Base-by-base conservation (phyloP, 495 filamentous ascomycete genomes). In the Geopyxis carbonaria region DNA sequence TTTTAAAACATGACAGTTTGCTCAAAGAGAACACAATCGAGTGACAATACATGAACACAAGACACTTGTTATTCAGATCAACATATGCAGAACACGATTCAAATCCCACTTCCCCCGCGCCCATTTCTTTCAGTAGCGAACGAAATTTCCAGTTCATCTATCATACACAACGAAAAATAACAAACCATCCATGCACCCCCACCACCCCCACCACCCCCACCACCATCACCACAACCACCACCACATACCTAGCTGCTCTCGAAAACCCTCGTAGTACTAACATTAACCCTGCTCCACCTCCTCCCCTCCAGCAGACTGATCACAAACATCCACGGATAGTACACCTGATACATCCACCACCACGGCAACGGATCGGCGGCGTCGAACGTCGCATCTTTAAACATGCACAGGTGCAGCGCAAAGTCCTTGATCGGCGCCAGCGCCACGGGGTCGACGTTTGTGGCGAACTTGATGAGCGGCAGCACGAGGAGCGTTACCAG, bases 341-440 rank as follows among this genome's bases (percentile, higher is more conserved):
- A 78, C 1, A 69, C 59, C 40, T 73, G 69, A 53, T 75, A 75
- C 2, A 73, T 53, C 56, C 63, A 62, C 58, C 66, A 68, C 31
- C 58, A 63, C 0, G 73, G 73, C 45, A 66, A 33, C 9, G 74
- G 74, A 57, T 77, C 74, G 70, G 69, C 74, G 15, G 59, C 19
- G 48, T 67, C 65, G 43, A 61, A 76, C 2, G 61, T 68, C 3
- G 69, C 74, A 21, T 78, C 74, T 40, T 65, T 69, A 72, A 73
- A 76, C n/a, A n/a, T n/a, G n/a, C n/a, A 14, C 0, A 74, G 4
- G 51, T 73, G 72, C 7, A 52, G 36, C 11, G 57, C 20, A 38
- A 69, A 62, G 3, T 46, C 43, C 21, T 36, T 31, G 25, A 52
- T n/a, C n/a, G n/a, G n/a, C n/a, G n/a, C n/a, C n/a, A n/a, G n/a